Conservation (phyloP, 768 basidiomycete species). For the Xerocomus brunneocitrinus region DNA sequence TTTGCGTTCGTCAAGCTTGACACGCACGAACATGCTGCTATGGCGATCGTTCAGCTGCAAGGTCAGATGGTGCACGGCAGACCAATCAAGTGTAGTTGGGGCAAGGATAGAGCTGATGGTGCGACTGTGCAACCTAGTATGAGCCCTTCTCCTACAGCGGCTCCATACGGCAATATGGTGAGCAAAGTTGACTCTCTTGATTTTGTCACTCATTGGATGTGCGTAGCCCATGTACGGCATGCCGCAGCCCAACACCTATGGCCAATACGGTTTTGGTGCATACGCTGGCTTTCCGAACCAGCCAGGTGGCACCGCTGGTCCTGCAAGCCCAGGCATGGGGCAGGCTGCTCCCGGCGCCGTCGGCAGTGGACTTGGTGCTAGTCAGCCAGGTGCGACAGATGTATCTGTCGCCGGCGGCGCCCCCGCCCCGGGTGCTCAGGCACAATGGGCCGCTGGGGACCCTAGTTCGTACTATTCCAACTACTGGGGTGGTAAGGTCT, state of each 20-base stretch:
- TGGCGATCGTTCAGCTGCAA: conserved; percentile 96
- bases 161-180: conserved; percentile 82
- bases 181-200: background rate
- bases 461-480: conserved; percentile 74
- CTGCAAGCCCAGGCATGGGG: conserved; percentile 41
- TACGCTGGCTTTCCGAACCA: conserved; percentile 70
- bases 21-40: conserved; percentile 96
- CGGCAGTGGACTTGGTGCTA: conserved; percentile 52
- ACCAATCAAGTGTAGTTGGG: conserved; percentile 99
- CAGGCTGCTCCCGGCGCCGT: conserved; percentile 55
- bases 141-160: conserved; percentile 55
- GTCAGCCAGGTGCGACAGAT: conserved; percentile 55
- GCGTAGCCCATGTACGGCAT: conserved; percentile 83
- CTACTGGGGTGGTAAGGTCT: conserved; percentile 73
- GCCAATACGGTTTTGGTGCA: conserved; percentile 67
- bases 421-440: conserved; percentile 57
- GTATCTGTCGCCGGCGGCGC: conserved; percentile 43
- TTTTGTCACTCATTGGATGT: conserved; percentile 1
- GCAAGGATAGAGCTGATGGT: conserved; percentile 87
- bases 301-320: conserved; percentile 45
- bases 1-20: conserved; percentile 99
- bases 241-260: conserved; percentile 77
- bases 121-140: conserved; percentile 48
- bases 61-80: conserved; percentile 96
- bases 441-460: conserved; percentile 74